Evolutionary conservation across 1,284 basidiomycete species (phyloP), one percentile per base, ranked within the genome.

Genomic region (Caloboletus inedulis): DNA sequence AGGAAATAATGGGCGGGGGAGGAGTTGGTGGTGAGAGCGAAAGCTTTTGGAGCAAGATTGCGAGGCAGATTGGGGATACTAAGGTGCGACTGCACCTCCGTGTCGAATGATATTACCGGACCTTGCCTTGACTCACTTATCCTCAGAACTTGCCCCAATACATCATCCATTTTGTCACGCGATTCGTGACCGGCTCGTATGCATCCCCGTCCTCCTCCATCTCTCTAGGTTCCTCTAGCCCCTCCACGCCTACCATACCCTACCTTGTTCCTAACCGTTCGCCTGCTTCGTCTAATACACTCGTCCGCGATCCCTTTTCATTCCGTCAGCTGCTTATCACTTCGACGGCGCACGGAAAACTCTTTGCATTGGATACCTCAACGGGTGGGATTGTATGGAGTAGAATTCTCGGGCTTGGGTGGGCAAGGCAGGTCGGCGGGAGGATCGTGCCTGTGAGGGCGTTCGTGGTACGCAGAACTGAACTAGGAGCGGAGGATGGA

Each of bases 321-420:
- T 92, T 97, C 70, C 80, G 89, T 43, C 92, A 97, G 68, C 69
- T 98, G 36, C 79, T 95, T 45, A 79, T 97, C 3, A 79, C 78
- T 3, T 88, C 85, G 0, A 92, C 90, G 1, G 60, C 73, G 2
- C 75, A 79, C 31, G 92, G 93, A 18, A 93, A 92, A 65, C 62
- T 95, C 0, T 93, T 87, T 63, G 94, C 86, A 0, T 71, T 97
- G 45, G 92, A 97, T 64, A 88, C 87, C 4, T 80, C 81, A 19
- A 89, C 78, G 47, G 91, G 94, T 1, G 74, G 78, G 3, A 77
- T 90, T 25, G 64, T 94, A 1, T 95, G 93, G 93, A 85, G 78
- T 56, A 77, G 82, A 14, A 73, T 89, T 7, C 75, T 89, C 9
- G 84, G 84, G 0, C 73, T 86, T 29, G 85, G 86, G 2, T 82